These are phyloP conservation scores for Solanum rostratum DNA, from an alignment of 257 asterid genomes.

Conservation along the genomic window DNA sequence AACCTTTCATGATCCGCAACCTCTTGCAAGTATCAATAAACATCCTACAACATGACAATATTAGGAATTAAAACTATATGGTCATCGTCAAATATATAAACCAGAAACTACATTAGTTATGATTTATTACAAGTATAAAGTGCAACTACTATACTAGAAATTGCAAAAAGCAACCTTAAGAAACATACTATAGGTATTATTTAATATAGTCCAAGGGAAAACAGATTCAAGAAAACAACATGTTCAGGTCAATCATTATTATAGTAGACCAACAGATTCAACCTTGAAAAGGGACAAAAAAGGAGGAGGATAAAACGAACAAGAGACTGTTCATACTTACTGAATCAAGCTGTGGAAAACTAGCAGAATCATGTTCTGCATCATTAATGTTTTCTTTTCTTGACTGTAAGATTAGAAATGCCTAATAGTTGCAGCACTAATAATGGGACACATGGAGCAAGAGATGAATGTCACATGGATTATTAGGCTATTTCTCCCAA, in stretches of 20 bases:
- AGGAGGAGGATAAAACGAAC: neutral
- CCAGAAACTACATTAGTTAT: neutral
- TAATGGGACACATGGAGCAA: neutral
- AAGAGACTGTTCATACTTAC: neutral
- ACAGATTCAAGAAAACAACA: neutral
- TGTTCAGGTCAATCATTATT: neutral
- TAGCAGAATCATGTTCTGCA: neutral
- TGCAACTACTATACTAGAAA: neutral
- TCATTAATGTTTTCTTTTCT: neutral
- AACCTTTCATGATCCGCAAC: conserved; percentile 35
- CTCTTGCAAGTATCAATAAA: conserved; percentile 34
- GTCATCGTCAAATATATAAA: neutral
- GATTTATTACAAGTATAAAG: neutral
- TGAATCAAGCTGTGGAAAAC: neutral
- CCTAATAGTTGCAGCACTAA: neutral
- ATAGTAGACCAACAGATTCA: neutral
- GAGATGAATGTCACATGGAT: neutral
- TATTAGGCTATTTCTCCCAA: neutral
- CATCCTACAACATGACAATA: conserved; percentile 21
- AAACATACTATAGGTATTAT: neutral
- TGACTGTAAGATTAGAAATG: neutral
- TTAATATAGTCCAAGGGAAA: neutral
- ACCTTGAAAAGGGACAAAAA: neutral
- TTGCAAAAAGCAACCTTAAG: neutral
- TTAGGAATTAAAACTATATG: neutral